These are phyloP conservation scores for Nepenthes alata DNA, from an alignment of 179 eudicot genomes.

Conservation along the genomic window DNA sequence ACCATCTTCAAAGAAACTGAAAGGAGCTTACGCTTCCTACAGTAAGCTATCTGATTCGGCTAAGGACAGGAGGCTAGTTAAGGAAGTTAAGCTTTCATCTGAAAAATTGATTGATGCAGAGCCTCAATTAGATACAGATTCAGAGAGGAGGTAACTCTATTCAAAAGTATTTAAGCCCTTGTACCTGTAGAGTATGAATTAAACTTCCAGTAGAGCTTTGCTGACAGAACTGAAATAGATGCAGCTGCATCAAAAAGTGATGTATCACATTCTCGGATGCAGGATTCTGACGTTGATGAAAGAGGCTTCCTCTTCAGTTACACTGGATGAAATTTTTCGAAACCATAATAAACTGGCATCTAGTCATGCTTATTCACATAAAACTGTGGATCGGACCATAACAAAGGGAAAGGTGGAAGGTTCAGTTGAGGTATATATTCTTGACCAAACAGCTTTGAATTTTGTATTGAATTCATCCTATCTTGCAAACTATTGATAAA, in stretches of 20 bases:
- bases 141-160: conserved; percentile 23
- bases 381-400: conserved; percentile 27
- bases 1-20: conserved; percentile 7
- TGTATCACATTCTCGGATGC: conserved; percentile 15
- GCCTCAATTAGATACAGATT: conserved; percentile 20
- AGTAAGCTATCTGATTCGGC: conserved; percentile 3
- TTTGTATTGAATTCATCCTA: neutral
- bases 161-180: neutral
- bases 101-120: neutral
- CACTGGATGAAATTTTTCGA: conserved; percentile 35
- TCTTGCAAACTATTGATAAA: too few species aligned
- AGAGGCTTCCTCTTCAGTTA: conserved; percentile 37
- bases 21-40: conserved; percentile 8
- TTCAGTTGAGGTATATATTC: conserved; percentile 34
- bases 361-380: conserved; percentile 22
- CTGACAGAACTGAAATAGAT: too few species aligned
- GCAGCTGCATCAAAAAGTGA: neutral
- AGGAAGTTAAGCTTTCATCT: conserved; percentile 1
- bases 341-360: conserved; percentile 27
- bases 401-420: conserved; percentile 63
- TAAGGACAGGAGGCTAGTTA: conserved; percentile 11
- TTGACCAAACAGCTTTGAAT: neutral
- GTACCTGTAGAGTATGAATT: neutral
- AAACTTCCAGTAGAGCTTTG: neutral
- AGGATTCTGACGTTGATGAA: conserved; percentile 49